Evolutionary conservation across 2,329 filamentous ascomycete genomes (phyloP), one percentile per base, ranked within the genome.

Genomic region (Lachnellula cervina): DNA sequence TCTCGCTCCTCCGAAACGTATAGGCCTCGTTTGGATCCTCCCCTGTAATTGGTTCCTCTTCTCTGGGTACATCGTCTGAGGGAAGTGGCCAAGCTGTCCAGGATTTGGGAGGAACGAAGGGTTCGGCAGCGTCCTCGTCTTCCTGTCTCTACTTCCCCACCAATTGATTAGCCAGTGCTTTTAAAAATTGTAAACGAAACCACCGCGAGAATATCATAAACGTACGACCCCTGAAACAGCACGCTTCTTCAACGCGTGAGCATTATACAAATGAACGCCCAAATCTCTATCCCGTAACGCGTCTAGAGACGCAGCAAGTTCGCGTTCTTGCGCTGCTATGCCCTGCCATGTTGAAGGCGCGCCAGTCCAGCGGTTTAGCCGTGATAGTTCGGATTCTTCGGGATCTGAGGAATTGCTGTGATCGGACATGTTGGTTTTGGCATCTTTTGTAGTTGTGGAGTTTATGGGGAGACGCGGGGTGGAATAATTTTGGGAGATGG

Each of bases 81-180:
- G 77, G 77, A 66, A 95, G 70, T 4, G 93, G 93, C 93, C 93
- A 97, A 0, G 91, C 88, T 17, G 89, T 89, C 92, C 93, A 97
- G 4, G 68, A 61, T 56, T 80, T 82, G 0, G 81, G 76, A 2
- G 80, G 80, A 4, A 69, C 70, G 78, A 81, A 85, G 53, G 67
- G 25, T 35, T 67, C 71, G 28, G 74, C 59, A 74, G 75, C 77
- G 8, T 56, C 59, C 32, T 70, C 68, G 45, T 57, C 34, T 19
- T 59, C 55, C 32, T 48, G 43, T 37, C 55, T 52, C 13, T 54
- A 23, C 25, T 25, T 21, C 7, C n/a, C 21, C n/a, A 51, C 17
- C 11, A 3, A n/a, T 17, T 25, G n/a, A 52, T 44, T 48, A 52
- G 48, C 40, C 32, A 50, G 14, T 11, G 23, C n/a, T 14, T 23